Base-by-base conservation (phyloP, 495 filamentous ascomycete species). In the Copromyces sp. region DNA sequence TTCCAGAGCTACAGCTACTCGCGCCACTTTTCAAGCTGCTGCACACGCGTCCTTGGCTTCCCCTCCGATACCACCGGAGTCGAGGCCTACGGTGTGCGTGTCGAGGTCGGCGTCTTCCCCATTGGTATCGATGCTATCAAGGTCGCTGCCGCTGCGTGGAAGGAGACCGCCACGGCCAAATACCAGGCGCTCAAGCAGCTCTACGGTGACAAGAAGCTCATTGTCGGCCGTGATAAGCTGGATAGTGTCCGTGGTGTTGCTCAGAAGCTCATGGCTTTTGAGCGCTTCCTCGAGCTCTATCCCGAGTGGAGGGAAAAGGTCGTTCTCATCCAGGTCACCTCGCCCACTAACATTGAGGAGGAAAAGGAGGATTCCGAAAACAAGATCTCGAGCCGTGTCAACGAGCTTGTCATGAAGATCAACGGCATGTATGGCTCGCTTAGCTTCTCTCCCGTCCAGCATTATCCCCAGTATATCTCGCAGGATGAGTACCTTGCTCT, bases 1-100 rank as follows among this genome's bases (percentile, higher is more conserved):
- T 97, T 98, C 84, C 94, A 98, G 81, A 94, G 93, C 4, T 93
- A 91, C 81, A 94, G 93, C 77, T 97, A 96, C 78, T 94, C 93
- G 12, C 88, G 93, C 3, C 94, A 98, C 79, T 98, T 98, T 76
- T 88, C 91, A 11, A 97, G 93, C 40, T 97, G 93, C 82, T 98
- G 94, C 81, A 95, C 92, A 4, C 88, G 94, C 9, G 90, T 98
- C 24, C 83, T 98, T 9, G 92, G 90, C 8, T 96, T 94, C 77
- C 92, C 93, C 20, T 95, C 93, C 3, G 86, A 88, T 72, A 88
- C 90, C 3, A 88, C 89, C 40, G 94, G 94, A 0, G 91, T 97
- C 0, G 92, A 96, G 81, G 93, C 93, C 4, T 96, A 94, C 75
- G 94, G 94, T 8, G 86, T 91, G 11, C 92, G 95, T 75, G 92